Base-by-base conservation (phyloP, 345 rosid species). In the Citrus medica region DNA sequence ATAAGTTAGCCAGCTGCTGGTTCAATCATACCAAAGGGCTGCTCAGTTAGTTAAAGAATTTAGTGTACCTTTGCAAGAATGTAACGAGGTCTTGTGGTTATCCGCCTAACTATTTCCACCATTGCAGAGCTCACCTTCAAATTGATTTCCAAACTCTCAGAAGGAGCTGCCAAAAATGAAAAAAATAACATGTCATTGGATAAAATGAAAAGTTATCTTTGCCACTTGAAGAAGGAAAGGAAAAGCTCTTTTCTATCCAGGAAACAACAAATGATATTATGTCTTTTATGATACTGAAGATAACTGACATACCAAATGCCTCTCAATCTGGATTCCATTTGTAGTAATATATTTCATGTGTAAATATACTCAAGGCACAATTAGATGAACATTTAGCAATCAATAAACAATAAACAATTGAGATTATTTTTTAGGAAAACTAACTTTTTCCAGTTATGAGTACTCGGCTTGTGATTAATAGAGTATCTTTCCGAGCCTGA, bases 101-200 rank as follows among this genome's bases (percentile, higher is more conserved):
- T 91, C 81, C 85, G 85, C 83, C 89, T 88, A 74, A 93, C 97
- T 79, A 93, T 86, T 87, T 95, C 98, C 80, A 95, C 99, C 76
- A 95, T 81, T 5, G 99, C 98, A 73, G 99, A 93, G 90, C 99
- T 95, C 85, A 95, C 99, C 86, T 87, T 92, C 87, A 89, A 92
- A 86, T 95, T 95, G 83, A 95, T 95, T 81, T 89, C 94, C 80
- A 95, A 89, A 87, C 98, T 93, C 86, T 95, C 99, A 62, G 90
- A 86, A 85, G 98, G 86, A 81, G 89, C 98, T 95, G 91, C 82
- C 73, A 78, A 75, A 81, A 69, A 73, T 35, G 76, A 69, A 63
- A 75, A 78, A 38, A 58, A 67, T 73, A 60, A 67, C 5, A 37
- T 40, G 5, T 59, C 51, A 60, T 77, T 83, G 61, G 67, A 24